Evolutionary conservation across 2,329 filamentous ascomycete genomes (phyloP).

Genomic region (Claviceps sp.): DNA sequence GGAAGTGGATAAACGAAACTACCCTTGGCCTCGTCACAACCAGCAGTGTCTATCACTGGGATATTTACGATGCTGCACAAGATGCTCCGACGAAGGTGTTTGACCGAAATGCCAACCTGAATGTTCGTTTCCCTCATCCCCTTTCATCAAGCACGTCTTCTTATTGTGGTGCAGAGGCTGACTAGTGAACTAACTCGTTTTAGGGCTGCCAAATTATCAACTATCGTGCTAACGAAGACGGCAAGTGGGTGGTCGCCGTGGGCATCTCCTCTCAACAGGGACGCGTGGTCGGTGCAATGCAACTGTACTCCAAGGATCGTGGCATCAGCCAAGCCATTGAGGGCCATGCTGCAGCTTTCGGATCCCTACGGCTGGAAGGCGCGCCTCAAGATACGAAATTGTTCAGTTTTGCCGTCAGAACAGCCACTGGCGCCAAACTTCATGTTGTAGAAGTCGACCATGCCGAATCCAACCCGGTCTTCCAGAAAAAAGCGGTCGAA

Average conservation of each 20-base stretch:
- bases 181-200: constrained; percentile 6
- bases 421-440: constrained; percentile 79
- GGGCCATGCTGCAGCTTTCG: constrained; percentile 91
- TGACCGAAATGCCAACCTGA: constrained; percentile 82
- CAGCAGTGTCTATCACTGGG: constrained; percentile 89
- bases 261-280: constrained; percentile 90
- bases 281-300: constrained; percentile 90
- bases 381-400: constrained; percentile 85
- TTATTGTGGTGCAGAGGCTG: background rate
- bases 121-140: constrained; percentile 38
- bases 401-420: constrained; percentile 91
- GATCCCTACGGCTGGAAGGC: constrained; percentile 76
- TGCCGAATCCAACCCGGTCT: constrained; percentile 73
- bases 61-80: constrained; percentile 78
- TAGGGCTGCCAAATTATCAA: constrained; percentile 98
- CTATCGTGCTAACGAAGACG: constrained; percentile 89
- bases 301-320: constrained; percentile 90
- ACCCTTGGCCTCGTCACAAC: constrained; percentile 85
- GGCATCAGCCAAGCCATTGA: constrained; percentile 97
- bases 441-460: constrained; percentile 98
- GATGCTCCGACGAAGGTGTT: constrained; percentile 78
- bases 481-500: constrained; percentile 92
- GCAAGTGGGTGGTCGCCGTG: constrained; percentile 97
- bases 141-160: background rate
- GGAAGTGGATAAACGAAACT: constrained; percentile 95